A percentile compares a stretch with the other conserved stretches of the same genome.
These are phyloP conservation scores for Trichocomaceae sp. DNA, from an alignment of 2,329 filamentous ascomycete genomes.

Conservation along the genomic window DNA sequence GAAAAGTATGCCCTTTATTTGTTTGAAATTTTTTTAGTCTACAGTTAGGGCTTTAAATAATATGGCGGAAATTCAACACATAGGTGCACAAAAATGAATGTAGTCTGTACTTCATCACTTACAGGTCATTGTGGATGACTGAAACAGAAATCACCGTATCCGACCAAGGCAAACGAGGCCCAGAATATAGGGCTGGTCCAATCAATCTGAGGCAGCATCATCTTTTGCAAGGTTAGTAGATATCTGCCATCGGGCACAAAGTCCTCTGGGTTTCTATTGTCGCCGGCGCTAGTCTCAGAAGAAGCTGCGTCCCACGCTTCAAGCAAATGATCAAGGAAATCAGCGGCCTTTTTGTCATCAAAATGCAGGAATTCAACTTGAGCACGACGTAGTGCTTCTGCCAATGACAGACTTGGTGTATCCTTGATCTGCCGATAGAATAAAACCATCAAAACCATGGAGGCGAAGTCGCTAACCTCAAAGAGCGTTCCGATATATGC, in stretches of 20 bases:
- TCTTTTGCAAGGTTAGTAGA: slow-evolving; percentile 17
- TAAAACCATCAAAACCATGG: slow-evolving; percentile 22
- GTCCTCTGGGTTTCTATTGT: slow-evolving; percentile 11
- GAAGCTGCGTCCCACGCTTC: slow-evolving; percentile 12
- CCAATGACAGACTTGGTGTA: slow-evolving; percentile 12
- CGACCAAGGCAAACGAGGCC: slow-evolving; percentile 21
- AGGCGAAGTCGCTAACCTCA: slow-evolving; percentile 22
- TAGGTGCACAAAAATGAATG: too few species aligned
- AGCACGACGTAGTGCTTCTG: slow-evolving; percentile 15
- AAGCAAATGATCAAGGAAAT: slow-evolving; percentile 18
- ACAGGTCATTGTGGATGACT: neutral
- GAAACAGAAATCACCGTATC: slow-evolving; percentile 20
- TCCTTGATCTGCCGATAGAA: slow-evolving; percentile 20
- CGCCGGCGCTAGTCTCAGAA: neutral
- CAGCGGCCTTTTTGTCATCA: slow-evolving; percentile 15
- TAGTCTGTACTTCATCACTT: too few species aligned
- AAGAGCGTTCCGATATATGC: slow-evolving; percentile 22
- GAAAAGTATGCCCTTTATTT: too few species aligned
- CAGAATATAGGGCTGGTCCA: slow-evolving; percentile 22
- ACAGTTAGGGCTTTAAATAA: too few species aligned
- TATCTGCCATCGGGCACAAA: slow-evolving; percentile 20
- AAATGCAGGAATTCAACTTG: slow-evolving; percentile 19
- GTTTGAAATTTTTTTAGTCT: too few species aligned
- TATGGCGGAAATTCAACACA: too few species aligned
- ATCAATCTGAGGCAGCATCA: slow-evolving; percentile 20